Base-by-base conservation (phyloP, 1,139 yeast species). In the Suhomyces bribrorum region DNA sequence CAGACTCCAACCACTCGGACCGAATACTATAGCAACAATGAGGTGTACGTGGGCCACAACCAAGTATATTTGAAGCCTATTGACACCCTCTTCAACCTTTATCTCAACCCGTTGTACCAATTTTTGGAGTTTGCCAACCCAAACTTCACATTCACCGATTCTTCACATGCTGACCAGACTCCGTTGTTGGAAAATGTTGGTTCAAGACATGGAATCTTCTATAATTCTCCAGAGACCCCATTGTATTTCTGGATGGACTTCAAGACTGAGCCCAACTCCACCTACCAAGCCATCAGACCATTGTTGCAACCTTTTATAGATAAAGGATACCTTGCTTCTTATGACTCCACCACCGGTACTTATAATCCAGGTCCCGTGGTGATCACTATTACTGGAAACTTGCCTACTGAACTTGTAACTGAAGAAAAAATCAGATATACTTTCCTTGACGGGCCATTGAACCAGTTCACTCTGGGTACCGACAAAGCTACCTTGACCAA, bases 11-110 rank as follows among this genome's bases (percentile, higher is more conserved):
- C 27, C 23, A 30, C 31, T 24, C 37, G 61, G 25, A 53, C 58
- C 1, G 36, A 40, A 5, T 36, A 43, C 17, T 61, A 70, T 52
- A 26, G 58, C 47, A 51, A 58, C 6, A 57, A 62, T 22, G 69
- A 66, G 13, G 61, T 84, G n/a, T 82, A 73, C 37, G 88, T 84
- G 31, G 90, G 90, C 2, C 92, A 85, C 54, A 79, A 76, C 45
- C 65, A 65, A 42, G 66, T 64, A 4, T 73, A 70, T 38, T 61
- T 84, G 40, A 60, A 66, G 35, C 54, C 67, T 5, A 50, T 62
- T 17, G 62, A 66, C 33, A 81, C 83, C 0, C 56, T 85, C 30
- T 63, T 67, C 29, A 52, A 61, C 18, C 54, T 83, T 44, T 85
- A 85, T 50, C 62, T 83, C 43, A 68, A 73, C 36, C 83, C 83